Percentiles rank a stretch among this genome's conserved stretches.
These are phyloP conservation scores for Teratosphaeria viscida DNA, from an alignment of 2,329 filamentous ascomycete species.

Conservation along the genomic window DNA sequence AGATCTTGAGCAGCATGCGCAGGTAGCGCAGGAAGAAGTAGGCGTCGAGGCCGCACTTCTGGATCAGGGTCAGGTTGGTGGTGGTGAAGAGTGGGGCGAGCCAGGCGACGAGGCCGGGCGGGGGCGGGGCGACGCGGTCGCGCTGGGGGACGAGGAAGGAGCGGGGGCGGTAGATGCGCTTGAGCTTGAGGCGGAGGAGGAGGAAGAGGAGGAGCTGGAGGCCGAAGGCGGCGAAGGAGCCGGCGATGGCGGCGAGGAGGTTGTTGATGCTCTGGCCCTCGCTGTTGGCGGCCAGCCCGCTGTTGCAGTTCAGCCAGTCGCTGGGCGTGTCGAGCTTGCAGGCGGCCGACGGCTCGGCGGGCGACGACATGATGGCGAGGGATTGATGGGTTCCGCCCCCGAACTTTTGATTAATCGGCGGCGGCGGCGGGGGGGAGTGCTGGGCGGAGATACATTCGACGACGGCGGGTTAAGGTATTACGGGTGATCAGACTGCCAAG, in stretches of 20 bases:
- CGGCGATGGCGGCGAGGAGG: constrained; percentile 28
- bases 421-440: too few species aligned
- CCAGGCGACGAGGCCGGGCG: constrained; percentile 46
- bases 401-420: too few species aligned
- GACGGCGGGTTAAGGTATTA: too few species aligned
- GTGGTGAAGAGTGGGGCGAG: constrained; percentile 51
- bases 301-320: constrained; percentile 6
- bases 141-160: constrained; percentile 79
- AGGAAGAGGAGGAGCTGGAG: constrained; percentile 58
- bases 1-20: constrained; percentile 78
- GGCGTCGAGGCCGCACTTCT: constrained; percentile 89
- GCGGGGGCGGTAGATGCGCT: constrained; percentile 79
- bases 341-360: not conserved
- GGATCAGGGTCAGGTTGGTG: constrained; percentile 75
- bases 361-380: not conserved
- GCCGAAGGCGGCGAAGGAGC: constrained; percentile 24
- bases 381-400: not conserved
- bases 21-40: constrained; percentile 96
- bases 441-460: too few species aligned
- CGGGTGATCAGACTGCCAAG: too few species aligned
- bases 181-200: constrained; percentile 64
- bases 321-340: constrained; percentile 1
- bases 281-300: constrained; percentile 7
- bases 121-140: constrained; percentile 69
- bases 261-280: constrained; percentile 24